phyloP scores from a whole-genome alignment of 805 yeast genomes.

The Teunomyces atbi region DNA sequence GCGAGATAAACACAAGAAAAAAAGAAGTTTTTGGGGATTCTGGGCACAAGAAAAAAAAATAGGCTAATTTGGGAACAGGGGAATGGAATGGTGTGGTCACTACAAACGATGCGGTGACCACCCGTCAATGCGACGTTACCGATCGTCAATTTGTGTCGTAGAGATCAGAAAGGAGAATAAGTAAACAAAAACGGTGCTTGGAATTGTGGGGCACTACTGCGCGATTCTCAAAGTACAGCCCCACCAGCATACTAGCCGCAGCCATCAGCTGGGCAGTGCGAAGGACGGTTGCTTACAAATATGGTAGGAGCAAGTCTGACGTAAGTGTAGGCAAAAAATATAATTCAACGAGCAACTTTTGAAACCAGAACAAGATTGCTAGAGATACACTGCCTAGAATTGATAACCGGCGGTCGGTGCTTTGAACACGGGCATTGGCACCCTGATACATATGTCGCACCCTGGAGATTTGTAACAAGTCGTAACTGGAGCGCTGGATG shows the following conservation, averaged over 20 bases:
- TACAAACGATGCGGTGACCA: too few relatives aligned
- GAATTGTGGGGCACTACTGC: too few relatives aligned
- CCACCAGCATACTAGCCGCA: background rate
- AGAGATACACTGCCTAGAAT: background rate
- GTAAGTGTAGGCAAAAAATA: background rate
- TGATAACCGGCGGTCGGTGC: background rate
- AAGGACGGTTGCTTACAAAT: background rate
- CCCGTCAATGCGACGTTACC: too few relatives aligned
- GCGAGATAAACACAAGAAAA: background rate
- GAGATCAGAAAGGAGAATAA: too few relatives aligned
- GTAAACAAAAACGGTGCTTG: too few relatives aligned
- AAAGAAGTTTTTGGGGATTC: background rate
- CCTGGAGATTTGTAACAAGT: background rate
- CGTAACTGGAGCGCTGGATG: background rate
- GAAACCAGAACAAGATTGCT: background rate
- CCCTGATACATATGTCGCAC: background rate
- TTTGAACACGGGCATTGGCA: background rate
- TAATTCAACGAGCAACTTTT: background rate
- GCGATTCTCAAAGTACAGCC: background rate
- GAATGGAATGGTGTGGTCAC: background rate
- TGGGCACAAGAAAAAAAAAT: background rate
- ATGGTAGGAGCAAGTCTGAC: background rate
- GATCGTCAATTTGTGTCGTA: too few relatives aligned
- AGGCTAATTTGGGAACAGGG: background rate
- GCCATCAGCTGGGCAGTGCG: background rate